Conservation (phyloP, 75 land plant species). For the Adiantum capillusveneris region DNA sequence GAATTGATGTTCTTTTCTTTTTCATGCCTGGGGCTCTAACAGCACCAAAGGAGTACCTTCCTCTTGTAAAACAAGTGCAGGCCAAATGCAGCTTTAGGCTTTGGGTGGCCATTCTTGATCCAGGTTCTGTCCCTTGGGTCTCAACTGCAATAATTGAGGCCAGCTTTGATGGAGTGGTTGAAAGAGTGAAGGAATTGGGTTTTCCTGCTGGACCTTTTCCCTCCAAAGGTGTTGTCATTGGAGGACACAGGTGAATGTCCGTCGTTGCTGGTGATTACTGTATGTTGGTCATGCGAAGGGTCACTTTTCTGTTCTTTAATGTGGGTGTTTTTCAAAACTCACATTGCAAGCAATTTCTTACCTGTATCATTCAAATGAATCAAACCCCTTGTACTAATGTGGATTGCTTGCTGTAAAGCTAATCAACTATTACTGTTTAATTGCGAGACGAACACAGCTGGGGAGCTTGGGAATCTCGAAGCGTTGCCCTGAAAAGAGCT, state of each 20-base stretch:
- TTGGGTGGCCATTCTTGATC: conserved; percentile 29
- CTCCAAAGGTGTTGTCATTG: conserved; percentile 20
- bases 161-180: conserved; percentile 29
- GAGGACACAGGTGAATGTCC: conserved; percentile 32
- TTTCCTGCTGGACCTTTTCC: conserved; percentile 23
- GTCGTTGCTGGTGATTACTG: neutral
- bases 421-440: neutral
- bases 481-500: conserved; percentile 24
- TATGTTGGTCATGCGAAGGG: neutral
- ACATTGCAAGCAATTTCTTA: too few relatives aligned
- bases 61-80: conserved; percentile 20
- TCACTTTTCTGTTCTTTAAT: neutral
- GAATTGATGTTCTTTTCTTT: conserved; percentile 18
- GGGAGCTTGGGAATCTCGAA: conserved; percentile 27
- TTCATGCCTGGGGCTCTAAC: conserved; percentile 26
- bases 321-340: neutral
- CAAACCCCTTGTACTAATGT: neutral
- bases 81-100: conserved; percentile 14
- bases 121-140: conserved; percentile 7
- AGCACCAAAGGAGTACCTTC: conserved; percentile 22
- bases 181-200: conserved; percentile 20
- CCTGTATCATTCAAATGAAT: neutral
- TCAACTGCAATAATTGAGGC: conserved; percentile 13
- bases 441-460: conserved; percentile 8
- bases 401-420: too few relatives aligned